Conservation (phyloP, 2,329 filamentous ascomycete genomes). For the Hypoxylon sp. region DNA sequence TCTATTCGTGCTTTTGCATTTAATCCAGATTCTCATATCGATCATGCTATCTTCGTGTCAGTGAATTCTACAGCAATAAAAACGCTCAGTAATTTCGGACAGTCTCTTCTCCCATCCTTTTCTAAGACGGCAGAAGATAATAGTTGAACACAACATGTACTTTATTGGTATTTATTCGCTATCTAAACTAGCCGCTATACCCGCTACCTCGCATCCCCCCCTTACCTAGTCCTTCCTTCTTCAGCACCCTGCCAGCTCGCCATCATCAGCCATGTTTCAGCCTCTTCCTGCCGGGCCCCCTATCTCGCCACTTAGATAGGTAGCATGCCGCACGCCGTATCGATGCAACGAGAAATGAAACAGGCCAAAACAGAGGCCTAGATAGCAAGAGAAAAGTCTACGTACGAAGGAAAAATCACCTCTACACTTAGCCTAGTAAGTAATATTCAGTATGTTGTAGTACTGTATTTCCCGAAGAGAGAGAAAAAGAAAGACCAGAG, state of each 20-base stretch:
- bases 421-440: slow-evolving; percentile 1
- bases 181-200: background rate
- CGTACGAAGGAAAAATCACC: background rate
- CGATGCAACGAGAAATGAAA: slow-evolving; percentile 3
- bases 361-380: background rate
- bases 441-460: background rate
- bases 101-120: background rate
- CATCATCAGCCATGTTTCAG: background rate
- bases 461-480: slow-evolving; percentile 1
- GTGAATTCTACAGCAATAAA: background rate
- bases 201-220: background rate
- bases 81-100: background rate
- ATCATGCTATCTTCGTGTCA: too few species aligned
- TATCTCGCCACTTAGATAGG: background rate
- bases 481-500: background rate
- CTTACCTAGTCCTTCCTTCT: background rate
- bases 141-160: slow-evolving; percentile 5
- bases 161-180: slow-evolving; percentile 6
- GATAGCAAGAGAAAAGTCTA: background rate
- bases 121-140: background rate
- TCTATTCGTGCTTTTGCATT: background rate
- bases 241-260: background rate
- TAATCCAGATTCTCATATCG: too few species aligned
- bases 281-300: background rate
- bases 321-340: background rate